Evolutionary conservation across 345 rosid genomes (phyloP).

Genomic region (Moringa oleifera): DNA sequence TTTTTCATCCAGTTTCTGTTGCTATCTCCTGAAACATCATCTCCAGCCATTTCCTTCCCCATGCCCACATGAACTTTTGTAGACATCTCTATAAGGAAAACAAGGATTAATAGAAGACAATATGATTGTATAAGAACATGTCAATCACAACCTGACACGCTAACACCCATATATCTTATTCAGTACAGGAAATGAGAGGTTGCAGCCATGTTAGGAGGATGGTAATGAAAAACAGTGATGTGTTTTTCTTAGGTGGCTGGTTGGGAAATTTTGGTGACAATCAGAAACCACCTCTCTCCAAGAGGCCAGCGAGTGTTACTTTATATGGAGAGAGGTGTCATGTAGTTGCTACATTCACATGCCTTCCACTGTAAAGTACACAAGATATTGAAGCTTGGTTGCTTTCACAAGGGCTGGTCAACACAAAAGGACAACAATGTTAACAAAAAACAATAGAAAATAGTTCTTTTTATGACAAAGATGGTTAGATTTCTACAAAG

Average conservation of each 20-base stretch:
- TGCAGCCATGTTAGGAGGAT: background rate
- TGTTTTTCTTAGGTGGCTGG: conserved; percentile 4
- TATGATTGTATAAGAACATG: background rate
- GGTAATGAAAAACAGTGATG: background rate
- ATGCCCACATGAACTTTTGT: conserved; percentile 36
- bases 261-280: conserved; percentile 7
- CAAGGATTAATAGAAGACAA: background rate
- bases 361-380: conserved; percentile 22
- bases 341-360: conserved; percentile 22
- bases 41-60: conserved; percentile 17
- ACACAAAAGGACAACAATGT: too few relatives aligned
- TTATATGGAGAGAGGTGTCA: conserved; percentile 7
- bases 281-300: conserved; percentile 14
- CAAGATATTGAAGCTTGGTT: background rate
- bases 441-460: too few relatives aligned
- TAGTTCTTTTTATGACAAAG: too few relatives aligned
- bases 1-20: conserved; percentile 24
- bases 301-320: background rate
- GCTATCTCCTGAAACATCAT: background rate
- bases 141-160: background rate
- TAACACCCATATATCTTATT: too few relatives aligned
- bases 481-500: too few relatives aligned
- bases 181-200: background rate
- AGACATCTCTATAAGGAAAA: conserved; percentile 16
- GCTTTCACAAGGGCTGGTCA: too few relatives aligned